Base-by-base conservation (phyloP, 2,329 filamentous ascomycete genomes). In the Onygenales sp. region DNA sequence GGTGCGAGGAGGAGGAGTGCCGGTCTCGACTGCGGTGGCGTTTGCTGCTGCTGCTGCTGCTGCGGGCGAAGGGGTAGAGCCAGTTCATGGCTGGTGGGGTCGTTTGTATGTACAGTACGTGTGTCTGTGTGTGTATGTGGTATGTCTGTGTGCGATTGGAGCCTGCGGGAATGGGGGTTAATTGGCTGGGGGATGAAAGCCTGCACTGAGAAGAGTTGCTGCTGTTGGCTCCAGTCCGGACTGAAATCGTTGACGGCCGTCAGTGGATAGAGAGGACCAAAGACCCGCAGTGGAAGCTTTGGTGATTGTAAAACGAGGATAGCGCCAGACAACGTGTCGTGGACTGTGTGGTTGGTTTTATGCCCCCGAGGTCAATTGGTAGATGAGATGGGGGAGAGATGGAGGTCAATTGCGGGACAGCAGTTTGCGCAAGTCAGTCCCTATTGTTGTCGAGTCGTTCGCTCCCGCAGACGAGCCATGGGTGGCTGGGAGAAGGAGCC, bases 51-150 rank as follows among this genome's bases (percentile, higher is more conserved):
- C 49, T 42, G 48, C 46, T 42, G 66, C 42, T 64, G 65, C 49
- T 62, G 58, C 49, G 63, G 62, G 51, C 58, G 61, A 50, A 62
- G 53, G 42, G 64, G 58, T 74, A 70, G 56, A 76, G 74, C 73
- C 72, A 76, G 56, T 70, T 73, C 73, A 76, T 76, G 44, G 34
- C 49, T 43, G 14, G 13, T 9, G 43, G 21, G 21, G 21, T 33
- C 9, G 40, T 17, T 32, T 33, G 10, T 17, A 31, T 51, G 1
- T 8, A 9, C 21, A 14, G 17, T n/a, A 11, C 9, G 33, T 13
- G 10, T 51, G 3, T 14, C 42, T 33, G 39, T 17, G 37, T 9
- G 14, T 4, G 37, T 33, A 27, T 42, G 32, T 36, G 13, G 21
- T 39, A 33, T 21, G 33, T 51, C 8, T 27, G 9, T 5, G 13